Conservation (phyloP, 768 basidiomycete genomes). For the Auriscalpium orientale region DNA sequence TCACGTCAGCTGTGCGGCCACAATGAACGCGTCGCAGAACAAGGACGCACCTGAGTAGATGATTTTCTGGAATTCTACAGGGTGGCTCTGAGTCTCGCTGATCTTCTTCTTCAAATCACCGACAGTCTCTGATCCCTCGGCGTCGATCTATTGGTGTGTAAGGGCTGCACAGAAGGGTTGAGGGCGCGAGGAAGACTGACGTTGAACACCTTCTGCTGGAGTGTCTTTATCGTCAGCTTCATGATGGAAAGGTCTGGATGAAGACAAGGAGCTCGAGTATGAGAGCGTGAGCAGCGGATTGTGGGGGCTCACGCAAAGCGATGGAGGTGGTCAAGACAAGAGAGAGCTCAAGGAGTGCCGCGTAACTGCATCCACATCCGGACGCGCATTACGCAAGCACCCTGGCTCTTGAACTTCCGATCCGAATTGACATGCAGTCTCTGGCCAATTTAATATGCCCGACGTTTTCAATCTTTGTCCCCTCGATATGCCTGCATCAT, state of each 20-base stretch:
- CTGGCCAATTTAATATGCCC: too few relatives aligned
- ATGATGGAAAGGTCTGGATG: constrained; percentile 34
- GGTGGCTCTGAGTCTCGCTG: constrained; percentile 62
- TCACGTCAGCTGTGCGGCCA: background rate
- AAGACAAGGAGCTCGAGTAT: constrained; percentile 1
- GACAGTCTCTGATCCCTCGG: constrained; percentile 68
- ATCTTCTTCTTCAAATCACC: constrained; percentile 82
- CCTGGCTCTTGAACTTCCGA: background rate
- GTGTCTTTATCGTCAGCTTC: constrained; percentile 94
- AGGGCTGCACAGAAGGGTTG: background rate
- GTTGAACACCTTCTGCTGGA: constrained; percentile 87
- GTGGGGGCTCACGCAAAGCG: background rate
- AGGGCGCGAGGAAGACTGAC: constrained; percentile 29
- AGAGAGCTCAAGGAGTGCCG: constrained; percentile 4
- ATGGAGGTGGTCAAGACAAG: constrained; percentile 5
- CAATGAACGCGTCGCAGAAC: constrained; percentile 4
- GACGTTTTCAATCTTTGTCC: too few relatives aligned
- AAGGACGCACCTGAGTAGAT: constrained; percentile 77
- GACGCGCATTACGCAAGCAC: background rate
- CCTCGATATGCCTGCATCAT: too few relatives aligned
- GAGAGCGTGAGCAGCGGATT: background rate
- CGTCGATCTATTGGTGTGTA: constrained; percentile 51
- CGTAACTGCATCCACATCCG: background rate
- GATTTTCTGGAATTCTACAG: constrained; percentile 75
- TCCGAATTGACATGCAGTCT: too few relatives aligned